Evolutionary conservation across 768 basidiomycete genomes (phyloP).

Genomic region (Tylopilus felleus): DNA sequence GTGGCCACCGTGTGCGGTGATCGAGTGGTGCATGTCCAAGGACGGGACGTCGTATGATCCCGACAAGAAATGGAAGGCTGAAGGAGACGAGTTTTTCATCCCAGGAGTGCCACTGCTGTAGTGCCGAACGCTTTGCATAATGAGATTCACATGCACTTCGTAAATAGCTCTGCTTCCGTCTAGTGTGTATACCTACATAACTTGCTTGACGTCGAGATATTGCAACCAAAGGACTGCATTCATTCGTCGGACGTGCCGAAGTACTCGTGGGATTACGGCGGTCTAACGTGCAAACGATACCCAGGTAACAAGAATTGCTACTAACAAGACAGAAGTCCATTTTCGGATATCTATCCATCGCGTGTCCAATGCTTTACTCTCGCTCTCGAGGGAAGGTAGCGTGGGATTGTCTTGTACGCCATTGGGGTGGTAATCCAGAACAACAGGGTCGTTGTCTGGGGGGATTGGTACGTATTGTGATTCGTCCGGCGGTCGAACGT

Average conservation of each 20-base stretch:
- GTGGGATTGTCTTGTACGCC: background rate
- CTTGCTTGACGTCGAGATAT: background rate
- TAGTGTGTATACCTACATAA: background rate
- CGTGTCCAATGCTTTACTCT: slow-evolving; percentile 11
- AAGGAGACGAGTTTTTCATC: slow-evolving; percentile 4
- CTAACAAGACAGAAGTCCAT: slow-evolving; percentile 27
- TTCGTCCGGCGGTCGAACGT: background rate
- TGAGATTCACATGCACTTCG: background rate
- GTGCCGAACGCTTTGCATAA: too few species aligned
- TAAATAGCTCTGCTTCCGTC: background rate
- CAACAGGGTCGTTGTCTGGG: background rate
- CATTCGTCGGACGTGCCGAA: too few species aligned
- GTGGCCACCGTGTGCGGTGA: slow-evolving; percentile 53
- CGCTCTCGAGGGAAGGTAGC: background rate
- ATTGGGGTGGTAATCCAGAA: background rate
- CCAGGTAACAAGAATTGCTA: slow-evolving; percentile 27
- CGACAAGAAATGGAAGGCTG: slow-evolving; percentile 25
- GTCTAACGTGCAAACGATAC: slow-evolving; percentile 23
- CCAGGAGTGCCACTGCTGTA: background rate
- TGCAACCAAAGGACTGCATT: background rate
- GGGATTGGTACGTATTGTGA: background rate
- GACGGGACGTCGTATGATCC: slow-evolving; percentile 48
- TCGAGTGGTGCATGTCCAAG: slow-evolving; percentile 56
- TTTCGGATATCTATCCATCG: slow-evolving; percentile 27
- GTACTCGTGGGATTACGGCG: background rate